phyloP scores from a whole-genome alignment of 164 flowering plant species.

The Stephania yunnanensis region DNA sequence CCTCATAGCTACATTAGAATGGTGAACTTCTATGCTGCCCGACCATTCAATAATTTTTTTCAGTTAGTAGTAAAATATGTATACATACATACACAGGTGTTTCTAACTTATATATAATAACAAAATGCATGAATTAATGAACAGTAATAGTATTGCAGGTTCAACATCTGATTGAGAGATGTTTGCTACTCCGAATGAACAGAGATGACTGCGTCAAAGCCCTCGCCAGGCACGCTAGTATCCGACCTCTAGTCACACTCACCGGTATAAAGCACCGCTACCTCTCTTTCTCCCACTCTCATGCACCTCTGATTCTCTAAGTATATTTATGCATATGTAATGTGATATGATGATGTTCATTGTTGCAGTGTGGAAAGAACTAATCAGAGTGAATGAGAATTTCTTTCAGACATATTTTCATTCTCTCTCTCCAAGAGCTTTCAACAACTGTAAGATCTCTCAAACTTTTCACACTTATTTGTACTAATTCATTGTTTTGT shows the following conservation, averaged over 20 bases:
- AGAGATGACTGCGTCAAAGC: slow-evolving; percentile 63
- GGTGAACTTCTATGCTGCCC: slow-evolving; percentile 27
- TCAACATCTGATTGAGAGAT: slow-evolving; percentile 78
- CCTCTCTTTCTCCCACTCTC: background rate
- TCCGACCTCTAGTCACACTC: slow-evolving; percentile 58
- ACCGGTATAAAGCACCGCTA: slow-evolving; percentile 37
- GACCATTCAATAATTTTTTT: background rate
- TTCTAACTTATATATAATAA: no score
- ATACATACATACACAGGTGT: background rate
- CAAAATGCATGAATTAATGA: no score
- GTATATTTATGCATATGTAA: no score
- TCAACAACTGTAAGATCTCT: slow-evolving; percentile 22
- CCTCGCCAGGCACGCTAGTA: slow-evolving; percentile 51
- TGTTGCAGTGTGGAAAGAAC: slow-evolving; percentile 76
- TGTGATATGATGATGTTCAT: no score
- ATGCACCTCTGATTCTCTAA: no score
- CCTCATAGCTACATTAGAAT: slow-evolving; percentile 62
- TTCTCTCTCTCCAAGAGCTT: slow-evolving; percentile 31
- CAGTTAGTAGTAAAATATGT: background rate
- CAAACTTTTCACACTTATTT: no score
- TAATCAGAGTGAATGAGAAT: slow-evolving; percentile 56
- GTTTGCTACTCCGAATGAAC: slow-evolving; percentile 67
- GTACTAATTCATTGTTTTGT: no score
- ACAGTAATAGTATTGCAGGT: slow-evolving; percentile 37
- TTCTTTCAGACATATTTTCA: slow-evolving; percentile 62